A percentile compares a stretch with the other conserved stretches of the same genome.
phyloP scores from a whole-genome alignment of 1,139 yeast genomes.

The Scheffersomyces quercinus region DNA sequence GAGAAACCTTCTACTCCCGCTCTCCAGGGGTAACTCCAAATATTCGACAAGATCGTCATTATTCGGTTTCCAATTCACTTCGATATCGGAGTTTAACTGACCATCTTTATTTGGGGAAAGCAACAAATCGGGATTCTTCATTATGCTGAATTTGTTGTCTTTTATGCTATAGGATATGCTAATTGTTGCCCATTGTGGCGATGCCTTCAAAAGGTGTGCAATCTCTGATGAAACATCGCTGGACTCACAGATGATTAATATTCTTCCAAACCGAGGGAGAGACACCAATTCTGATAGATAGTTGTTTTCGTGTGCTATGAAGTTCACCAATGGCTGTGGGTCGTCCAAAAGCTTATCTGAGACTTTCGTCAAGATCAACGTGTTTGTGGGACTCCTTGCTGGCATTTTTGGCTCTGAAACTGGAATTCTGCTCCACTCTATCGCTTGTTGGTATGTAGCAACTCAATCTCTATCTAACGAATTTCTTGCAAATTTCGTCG shows the following conservation, averaged over 20 bases:
- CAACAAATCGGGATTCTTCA: neutral
- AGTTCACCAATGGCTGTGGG: conserved; percentile 26
- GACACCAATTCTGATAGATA: conserved; percentile 36
- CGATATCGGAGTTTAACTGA: conserved; percentile 6
- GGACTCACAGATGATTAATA: conserved; percentile 36
- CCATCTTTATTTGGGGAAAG: neutral
- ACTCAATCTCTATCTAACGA: too few relatives aligned
- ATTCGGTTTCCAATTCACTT: conserved; percentile 7
- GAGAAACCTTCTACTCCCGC: conserved; percentile 39
- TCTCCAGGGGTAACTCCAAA: conserved; percentile 45
- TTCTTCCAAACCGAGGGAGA: conserved; percentile 36
- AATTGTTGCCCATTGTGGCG: conserved; percentile 18
- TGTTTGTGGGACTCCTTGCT: conserved; percentile 32
- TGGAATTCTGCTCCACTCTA: too few relatives aligned
- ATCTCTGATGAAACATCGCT: conserved; percentile 23
- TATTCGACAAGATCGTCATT: conserved; percentile 19
- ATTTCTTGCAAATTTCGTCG: too few relatives aligned
- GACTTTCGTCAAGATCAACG: conserved; percentile 40
- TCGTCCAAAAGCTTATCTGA: conserved; percentile 20
- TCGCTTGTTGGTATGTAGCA: too few relatives aligned
- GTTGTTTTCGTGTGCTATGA: conserved; percentile 24
- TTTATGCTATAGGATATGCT: conserved; percentile 33
- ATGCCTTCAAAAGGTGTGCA: conserved; percentile 14
- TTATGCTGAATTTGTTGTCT: conserved; percentile 28
- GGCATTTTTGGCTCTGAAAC: neutral